Evolutionary conservation across 805 yeast genomes (phyloP).

Genomic region (Maudiozyma saulgeensis): DNA sequence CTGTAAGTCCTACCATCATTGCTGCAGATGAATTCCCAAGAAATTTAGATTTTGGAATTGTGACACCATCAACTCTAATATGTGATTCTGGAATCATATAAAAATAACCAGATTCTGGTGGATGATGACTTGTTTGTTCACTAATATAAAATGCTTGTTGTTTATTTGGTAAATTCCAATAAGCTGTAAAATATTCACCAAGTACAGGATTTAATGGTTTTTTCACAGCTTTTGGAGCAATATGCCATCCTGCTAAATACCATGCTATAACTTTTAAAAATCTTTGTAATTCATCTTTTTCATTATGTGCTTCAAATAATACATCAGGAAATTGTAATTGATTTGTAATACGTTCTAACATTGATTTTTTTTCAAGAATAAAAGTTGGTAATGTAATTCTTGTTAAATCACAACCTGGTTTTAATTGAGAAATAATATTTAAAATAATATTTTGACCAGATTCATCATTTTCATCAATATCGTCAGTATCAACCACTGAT

Average conservation of each 20-base stretch:
- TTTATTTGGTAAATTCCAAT: constrained; percentile 78
- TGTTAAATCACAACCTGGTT: constrained; percentile 86
- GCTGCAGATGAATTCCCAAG: constrained; percentile 96
- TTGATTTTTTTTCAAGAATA: constrained; percentile 86
- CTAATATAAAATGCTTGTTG: constrained; percentile 74
- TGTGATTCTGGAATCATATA: constrained; percentile 72
- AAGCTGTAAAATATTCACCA: constrained; percentile 84
- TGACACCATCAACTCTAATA: constrained; percentile 81
- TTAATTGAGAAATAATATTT: constrained; percentile 81
- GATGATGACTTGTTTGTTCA: constrained; percentile 96
- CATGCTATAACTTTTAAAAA: constrained; percentile 71
- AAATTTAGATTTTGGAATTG: constrained; percentile 79
- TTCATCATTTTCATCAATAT: constrained; percentile 84
- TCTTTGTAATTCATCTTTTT: constrained; percentile 52
- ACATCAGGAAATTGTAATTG: constrained; percentile 73
- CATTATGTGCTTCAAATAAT: constrained; percentile 55
- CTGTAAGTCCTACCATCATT: constrained; percentile 86
- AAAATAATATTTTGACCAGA: constrained; percentile 80
- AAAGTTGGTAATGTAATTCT: constrained; percentile 93
- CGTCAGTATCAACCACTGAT: constrained; percentile 39
- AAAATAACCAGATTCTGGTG: constrained; percentile 94
- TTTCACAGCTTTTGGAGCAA: constrained; percentile 96
- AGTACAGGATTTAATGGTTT: constrained; percentile 92
- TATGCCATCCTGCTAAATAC: constrained; percentile 96
- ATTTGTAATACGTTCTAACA: constrained; percentile 92